Conservation (phyloP, 1,284 basidiomycete species). For the Pseudozyma tsukubaensis region DNA sequence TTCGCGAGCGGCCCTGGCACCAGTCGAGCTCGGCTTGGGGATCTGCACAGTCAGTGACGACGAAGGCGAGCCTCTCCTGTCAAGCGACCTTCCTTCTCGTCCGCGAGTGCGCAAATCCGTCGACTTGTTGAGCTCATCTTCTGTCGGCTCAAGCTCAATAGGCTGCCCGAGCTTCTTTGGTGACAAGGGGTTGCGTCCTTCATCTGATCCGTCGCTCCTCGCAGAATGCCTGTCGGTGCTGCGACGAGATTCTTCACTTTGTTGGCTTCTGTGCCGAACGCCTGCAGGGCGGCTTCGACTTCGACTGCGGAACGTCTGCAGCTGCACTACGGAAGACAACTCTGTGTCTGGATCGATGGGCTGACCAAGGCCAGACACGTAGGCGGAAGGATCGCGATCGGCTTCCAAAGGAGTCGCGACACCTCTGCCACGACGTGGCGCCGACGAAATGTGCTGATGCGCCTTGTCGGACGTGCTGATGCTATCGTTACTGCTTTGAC, state of each 20-base stretch:
- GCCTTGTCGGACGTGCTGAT: slow-evolving; percentile 19
- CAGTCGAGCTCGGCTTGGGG: background rate
- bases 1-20: background rate
- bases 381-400: slow-evolving; percentile 54
- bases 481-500: slow-evolving; percentile 43
- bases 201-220: background rate
- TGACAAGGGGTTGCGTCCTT: background rate
- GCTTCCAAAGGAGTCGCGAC: slow-evolving; percentile 43
- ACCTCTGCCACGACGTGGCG: slow-evolving; percentile 30
- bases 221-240: slow-evolving; percentile 1
- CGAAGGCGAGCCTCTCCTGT: background rate
- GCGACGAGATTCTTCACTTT: slow-evolving; percentile 6
- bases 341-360: slow-evolving; percentile 66
- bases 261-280: slow-evolving; percentile 3
- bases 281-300: slow-evolving; percentile 51
- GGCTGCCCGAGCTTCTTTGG: slow-evolving; percentile 24
- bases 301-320: slow-evolving; percentile 63
- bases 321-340: slow-evolving; percentile 62
- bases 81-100: background rate
- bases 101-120: background rate
- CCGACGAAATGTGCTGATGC: background rate
- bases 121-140: slow-evolving; percentile 3
- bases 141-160: slow-evolving; percentile 23
- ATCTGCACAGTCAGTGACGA: slow-evolving; percentile 18
- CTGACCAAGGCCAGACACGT: slow-evolving; percentile 62